Conservation (phyloP, 2,329 filamentous ascomycete species). For the Thyridium curvatum region DNA sequence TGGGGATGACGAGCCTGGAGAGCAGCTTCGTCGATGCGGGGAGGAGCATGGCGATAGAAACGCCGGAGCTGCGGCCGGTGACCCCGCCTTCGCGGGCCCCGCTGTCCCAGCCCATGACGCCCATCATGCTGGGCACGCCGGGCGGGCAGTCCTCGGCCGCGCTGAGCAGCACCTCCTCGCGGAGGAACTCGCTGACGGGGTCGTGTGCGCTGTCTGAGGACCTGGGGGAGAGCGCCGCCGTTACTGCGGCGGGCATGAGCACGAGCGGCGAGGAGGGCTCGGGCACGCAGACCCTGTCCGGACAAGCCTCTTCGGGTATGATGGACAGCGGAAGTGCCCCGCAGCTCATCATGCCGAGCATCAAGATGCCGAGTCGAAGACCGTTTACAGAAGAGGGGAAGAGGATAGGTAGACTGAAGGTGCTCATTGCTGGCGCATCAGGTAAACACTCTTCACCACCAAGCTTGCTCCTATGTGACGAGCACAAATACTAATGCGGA, state of each 20-base stretch:
- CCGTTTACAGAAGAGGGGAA: constrained; percentile 88
- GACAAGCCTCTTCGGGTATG: constrained; percentile 11
- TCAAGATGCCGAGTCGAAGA: constrained; percentile 80
- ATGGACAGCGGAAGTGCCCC: constrained; percentile 47
- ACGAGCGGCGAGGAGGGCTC: constrained; percentile 32
- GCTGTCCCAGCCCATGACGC: constrained; percentile 35
- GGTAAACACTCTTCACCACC: constrained; percentile 39
- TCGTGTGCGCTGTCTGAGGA: constrained; percentile 35
- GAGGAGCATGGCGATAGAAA: too few relatives aligned
- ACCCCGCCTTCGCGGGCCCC: constrained; percentile 8
- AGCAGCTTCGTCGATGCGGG: constrained; percentile 41
- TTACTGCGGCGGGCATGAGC: constrained; percentile 1
- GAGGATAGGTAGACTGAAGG: constrained; percentile 76
- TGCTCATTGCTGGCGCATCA: constrained; percentile 76
- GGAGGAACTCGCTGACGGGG: constrained; percentile 39
- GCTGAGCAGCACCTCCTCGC: constrained; percentile 43
- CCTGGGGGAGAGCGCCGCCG: constrained; percentile 14
- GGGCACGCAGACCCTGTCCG: constrained; percentile 15
- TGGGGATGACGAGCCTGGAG: constrained; percentile 25
- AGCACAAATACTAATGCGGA: constrained; percentile 5
- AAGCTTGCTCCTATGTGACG: too few relatives aligned
- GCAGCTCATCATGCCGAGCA: constrained; percentile 96
- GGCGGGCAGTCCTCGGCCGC: constrained; percentile 24
- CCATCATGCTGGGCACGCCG: constrained; percentile 32
- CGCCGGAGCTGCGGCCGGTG: constrained; percentile 9